These are phyloP conservation scores for Aspergillus saccharolyticus DNA, from an alignment of 495 filamentous ascomycete species.

Conservation along the genomic window DNA sequence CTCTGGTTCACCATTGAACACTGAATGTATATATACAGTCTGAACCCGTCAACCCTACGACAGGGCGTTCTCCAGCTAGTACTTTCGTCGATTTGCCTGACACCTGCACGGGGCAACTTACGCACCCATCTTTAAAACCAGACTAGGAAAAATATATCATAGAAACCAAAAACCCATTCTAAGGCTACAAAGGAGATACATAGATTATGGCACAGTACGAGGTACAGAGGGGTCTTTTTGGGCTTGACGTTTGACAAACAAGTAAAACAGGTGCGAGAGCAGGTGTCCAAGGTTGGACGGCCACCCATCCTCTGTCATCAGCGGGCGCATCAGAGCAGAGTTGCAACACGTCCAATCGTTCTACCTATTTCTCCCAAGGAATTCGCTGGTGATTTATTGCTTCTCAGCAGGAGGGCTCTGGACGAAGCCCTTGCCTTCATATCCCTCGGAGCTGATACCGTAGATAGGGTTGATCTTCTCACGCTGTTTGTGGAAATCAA, in stretches of 20 bases:
- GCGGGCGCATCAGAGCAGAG: conserved; percentile 12
- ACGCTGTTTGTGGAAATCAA: conserved; percentile 42
- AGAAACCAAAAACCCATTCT: conserved; percentile 27
- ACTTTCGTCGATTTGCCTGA: too few relatives aligned
- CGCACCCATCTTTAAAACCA: too few relatives aligned
- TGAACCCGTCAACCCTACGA: too few relatives aligned
- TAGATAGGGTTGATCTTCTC: conserved; percentile 89
- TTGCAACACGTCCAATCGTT: conserved; percentile 14
- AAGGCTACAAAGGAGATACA: conserved; percentile 48
- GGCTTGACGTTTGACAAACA: conserved; percentile 34
- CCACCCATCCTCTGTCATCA: conserved; percentile 18
- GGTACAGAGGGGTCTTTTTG: conserved; percentile 41
- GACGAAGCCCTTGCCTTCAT: conserved; percentile 74
- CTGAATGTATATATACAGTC: not conserved
- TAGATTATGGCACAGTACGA: conserved; percentile 50
- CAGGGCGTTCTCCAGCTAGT: too few relatives aligned
- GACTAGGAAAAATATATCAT: not conserved
- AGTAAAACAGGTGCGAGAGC: conserved; percentile 31
- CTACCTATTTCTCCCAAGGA: conserved; percentile 26
- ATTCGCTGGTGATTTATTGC: conserved; percentile 26
- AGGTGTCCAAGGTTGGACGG: conserved; percentile 15
- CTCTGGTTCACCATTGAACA: not conserved
- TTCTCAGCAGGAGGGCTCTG: conserved; percentile 58
- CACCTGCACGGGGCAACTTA: too few relatives aligned
- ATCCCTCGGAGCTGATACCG: conserved; percentile 74